phyloP scores from a whole-genome alignment of 2,329 filamentous ascomycete genomes.

The Dactylellina sp. region DNA sequence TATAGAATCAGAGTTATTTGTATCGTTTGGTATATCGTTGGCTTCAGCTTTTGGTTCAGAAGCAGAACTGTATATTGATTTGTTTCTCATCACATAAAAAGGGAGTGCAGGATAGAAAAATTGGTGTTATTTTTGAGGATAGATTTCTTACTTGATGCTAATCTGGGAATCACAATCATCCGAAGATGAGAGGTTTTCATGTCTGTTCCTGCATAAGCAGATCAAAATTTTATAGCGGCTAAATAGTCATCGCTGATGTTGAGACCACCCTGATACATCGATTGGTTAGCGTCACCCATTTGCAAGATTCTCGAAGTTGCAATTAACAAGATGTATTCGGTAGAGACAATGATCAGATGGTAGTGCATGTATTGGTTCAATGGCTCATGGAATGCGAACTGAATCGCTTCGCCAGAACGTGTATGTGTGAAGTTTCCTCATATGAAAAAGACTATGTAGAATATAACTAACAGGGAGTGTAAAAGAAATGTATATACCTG shows the following conservation, averaged over 20 bases:
- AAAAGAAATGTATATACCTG: constrained; percentile 20
- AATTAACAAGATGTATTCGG: constrained; percentile 21
- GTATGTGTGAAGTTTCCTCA: constrained; percentile 57
- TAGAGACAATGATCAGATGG: constrained; percentile 48
- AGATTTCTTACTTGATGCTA: constrained; percentile 14
- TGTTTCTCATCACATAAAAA: constrained; percentile 54
- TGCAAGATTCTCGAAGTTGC: background rate
- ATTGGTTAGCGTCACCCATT: constrained; percentile 18
- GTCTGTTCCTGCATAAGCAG: constrained; percentile 12
- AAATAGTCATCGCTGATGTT: constrained; percentile 48
- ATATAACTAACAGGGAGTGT: background rate
- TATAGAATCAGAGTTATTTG: constrained; percentile 53
- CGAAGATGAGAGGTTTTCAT: constrained; percentile 6
- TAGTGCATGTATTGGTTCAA: constrained; percentile 58
- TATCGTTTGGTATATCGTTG: constrained; percentile 57
- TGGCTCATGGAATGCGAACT: constrained; percentile 55
- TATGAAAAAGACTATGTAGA: constrained; percentile 30
- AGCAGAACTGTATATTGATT: constrained; percentile 57
- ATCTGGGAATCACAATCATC: constrained; percentile 14
- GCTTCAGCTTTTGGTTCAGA: constrained; percentile 58
- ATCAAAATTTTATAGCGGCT: constrained; percentile 35
- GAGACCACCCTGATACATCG: constrained; percentile 23
- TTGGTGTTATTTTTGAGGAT: background rate
- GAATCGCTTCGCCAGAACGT: constrained; percentile 56
- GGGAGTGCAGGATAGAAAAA: background rate